Base-by-base conservation (phyloP, 805 yeast genomes). In the Suhomyces faveliae region DNA sequence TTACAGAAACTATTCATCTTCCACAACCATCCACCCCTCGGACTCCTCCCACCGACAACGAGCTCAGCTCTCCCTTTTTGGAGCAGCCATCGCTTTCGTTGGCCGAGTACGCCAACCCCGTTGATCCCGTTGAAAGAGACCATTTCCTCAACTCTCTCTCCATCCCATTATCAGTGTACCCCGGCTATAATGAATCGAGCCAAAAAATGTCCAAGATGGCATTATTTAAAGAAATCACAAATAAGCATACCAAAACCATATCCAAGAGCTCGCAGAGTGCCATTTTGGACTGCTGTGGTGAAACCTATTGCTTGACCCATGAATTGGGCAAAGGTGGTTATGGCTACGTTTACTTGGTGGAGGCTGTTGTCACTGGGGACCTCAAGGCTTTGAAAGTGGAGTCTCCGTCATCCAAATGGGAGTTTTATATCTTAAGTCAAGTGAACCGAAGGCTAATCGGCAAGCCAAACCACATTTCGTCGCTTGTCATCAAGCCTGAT, bases 301-400 rank as follows among this genome's bases (percentile, higher is more conserved):
- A 68, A 22, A 65, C 76, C 4, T 77, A 63, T 52, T 78, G 80
- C 49, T 62, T 84, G 46, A 71, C 76, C 22, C 68, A 71, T 42
- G 79, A 81, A 56, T 66, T 90, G 10, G 96, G 96, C 0, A 78
- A 77, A 57, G 95, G 96, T n/a, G 94, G 91, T 0, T 84, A 73
- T 67, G 95, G 91, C 0, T 74, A 80, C 1, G 96, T 89, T 0
- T 89, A 81, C 60, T 67, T 89, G 19, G 83, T 87, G 1, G 91
- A 87, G 60, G 66, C 73, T 4, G 57, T 50, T 5, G 75, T 79
- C 51, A 62, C 66, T 7, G 89, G 87, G 1, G 60, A 65, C 0
- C 58, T 78, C 27, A 77, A 74, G 43, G 96, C 96, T 0, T 65
- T 90, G 45, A 90, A 90, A 60, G 78, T 85, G 11, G 89, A 86